These are phyloP conservation scores for Phytophthora crassamura DNA, from an alignment of 352 stramenopile species.

Conservation along the genomic window DNA sequence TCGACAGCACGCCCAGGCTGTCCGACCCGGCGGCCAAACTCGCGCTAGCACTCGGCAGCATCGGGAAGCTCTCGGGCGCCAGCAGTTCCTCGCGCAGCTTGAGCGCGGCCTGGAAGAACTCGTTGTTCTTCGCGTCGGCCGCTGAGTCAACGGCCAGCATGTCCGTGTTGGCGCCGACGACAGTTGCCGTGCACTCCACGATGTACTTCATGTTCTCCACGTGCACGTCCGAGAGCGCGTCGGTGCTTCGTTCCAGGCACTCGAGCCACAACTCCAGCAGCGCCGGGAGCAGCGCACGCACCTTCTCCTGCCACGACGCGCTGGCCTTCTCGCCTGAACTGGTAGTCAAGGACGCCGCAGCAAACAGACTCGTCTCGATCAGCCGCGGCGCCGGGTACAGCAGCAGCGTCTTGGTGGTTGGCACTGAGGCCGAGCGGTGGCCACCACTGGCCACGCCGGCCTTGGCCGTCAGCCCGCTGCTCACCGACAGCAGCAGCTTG, in stretches of 20 bases:
- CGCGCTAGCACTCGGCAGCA: conserved; percentile 56
- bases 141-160: conserved; percentile 21
- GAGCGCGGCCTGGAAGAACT: conserved; percentile 45
- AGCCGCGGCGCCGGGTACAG: conserved; percentile 56
- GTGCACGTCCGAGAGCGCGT: conserved; percentile 66
- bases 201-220: conserved; percentile 82
- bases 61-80: conserved; percentile 55
- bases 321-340: conserved; percentile 23
- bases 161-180: conserved; percentile 56
- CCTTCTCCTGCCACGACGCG: conserved; percentile 80
- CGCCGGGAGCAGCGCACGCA: conserved; percentile 55
- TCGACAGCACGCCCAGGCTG: conserved; percentile 46
- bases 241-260: conserved; percentile 58
- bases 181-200: conserved; percentile 70
- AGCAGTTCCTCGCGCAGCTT: conserved; percentile 67
- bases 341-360: conserved; percentile 19
- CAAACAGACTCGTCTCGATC: conserved; percentile 40
- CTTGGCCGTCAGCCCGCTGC: conserved; percentile 14
- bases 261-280: conserved; percentile 84
- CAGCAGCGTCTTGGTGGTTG: conserved; percentile 52
- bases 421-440: conserved; percentile 26
- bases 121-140: conserved; percentile 31
- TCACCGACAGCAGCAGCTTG: conserved; percentile 64
- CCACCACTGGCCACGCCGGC: neutral
- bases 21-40: conserved; percentile 54